Percentiles rank a stretch among this genome's conserved stretches.
Conservation (phyloP, 805 yeast species). For the Candida qinlingensis region DNA sequence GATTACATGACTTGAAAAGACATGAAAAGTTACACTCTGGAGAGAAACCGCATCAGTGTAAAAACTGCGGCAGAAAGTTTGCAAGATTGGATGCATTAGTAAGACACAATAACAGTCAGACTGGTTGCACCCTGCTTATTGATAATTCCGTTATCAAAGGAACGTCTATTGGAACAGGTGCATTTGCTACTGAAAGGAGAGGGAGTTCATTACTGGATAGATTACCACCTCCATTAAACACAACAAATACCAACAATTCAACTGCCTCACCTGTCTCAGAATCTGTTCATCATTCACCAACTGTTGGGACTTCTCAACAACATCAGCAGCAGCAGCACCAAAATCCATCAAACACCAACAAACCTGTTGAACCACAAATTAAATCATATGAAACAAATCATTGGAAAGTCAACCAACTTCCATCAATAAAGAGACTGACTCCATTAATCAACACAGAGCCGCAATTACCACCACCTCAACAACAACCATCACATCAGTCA, state of each 20-base stretch:
- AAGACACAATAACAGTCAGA: conserved; percentile 52
- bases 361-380: neutral
- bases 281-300: neutral
- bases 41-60: conserved; percentile 61
- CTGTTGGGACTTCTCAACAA: neutral
- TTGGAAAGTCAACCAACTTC: conserved; percentile 13
- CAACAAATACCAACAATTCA: neutral
- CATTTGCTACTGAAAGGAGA: neutral
- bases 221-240: neutral
- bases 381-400: conserved; percentile 6
- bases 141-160: conserved; percentile 13
- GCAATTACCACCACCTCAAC: neutral
- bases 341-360: neutral
- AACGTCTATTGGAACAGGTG: neutral
- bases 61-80: conserved; percentile 55
- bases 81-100: conserved; percentile 74
- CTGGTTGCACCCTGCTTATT: conserved; percentile 20
- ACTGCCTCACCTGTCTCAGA: neutral
- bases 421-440: conserved; percentile 8
- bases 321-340: neutral
- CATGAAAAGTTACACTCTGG: conserved; percentile 76
- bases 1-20: conserved; percentile 72
- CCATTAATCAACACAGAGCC: conserved; percentile 4
- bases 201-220: neutral
- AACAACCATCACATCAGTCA: neutral